Base-by-base conservation (phyloP, 2,329 filamentous ascomycete species). In the Elsinoe fawcettii region DNA sequence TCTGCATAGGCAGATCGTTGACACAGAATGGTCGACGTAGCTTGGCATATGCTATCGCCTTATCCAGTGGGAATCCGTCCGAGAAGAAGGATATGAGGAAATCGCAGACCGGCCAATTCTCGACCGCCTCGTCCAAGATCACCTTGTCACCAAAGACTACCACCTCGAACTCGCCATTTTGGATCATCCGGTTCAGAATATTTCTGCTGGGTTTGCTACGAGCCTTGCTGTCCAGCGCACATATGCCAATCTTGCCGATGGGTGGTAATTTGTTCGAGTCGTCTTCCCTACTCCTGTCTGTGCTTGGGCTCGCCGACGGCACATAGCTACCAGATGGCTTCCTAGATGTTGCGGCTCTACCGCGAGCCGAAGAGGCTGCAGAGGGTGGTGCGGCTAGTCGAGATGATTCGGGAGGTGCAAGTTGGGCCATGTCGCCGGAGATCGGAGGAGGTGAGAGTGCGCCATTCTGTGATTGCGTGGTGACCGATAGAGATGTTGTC, bases 101-200 rank as follows among this genome's bases (percentile, higher is more conserved):
- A 73, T 99, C 93, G 71, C 90, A 95, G 56, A 95, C 84, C 16
- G 91, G 91, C 91, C 91, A 96, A 69, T 96, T 95, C 72, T 95
- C 90, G 57, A 96, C 87, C 61, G 88, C 88, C 80, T 99, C 93
- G 67, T 99, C 93, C 34, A 99, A 78, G 64, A 99, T 99, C 43
- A 96, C 92, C 74, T 99, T 99, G 75, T 99, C 93, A 49, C 93
- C 95, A 75, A 99, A 99, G 11, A 99, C 92, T 60, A 95, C 86
- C 22, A 97, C 91, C 66, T 99, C 92, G 67, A 99, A 97, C 65
- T 97, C 92, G 51, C 86, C 83, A 63, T 95, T 91, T 63, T 93
- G 92, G 63, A 96, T 92, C 18, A 99, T 79, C 53, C 91, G 84
- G 67, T 95, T 97, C 59, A 99, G 75, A 64, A 99, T 99, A 67